Base-by-base conservation (phyloP, 2,329 filamentous ascomycete species). In the Elsinoe ampelina region DNA sequence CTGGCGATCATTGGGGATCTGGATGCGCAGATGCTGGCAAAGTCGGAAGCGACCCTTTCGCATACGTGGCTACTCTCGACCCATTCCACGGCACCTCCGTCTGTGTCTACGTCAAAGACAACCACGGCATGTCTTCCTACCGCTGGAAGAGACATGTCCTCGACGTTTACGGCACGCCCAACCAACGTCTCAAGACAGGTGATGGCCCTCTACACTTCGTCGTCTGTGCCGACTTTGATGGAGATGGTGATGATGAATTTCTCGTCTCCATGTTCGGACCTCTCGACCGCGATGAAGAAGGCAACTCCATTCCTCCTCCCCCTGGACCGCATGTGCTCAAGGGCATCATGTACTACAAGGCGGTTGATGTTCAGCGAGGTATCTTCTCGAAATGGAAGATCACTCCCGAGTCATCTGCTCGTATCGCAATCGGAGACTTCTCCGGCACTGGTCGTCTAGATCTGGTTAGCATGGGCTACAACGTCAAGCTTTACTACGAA, bases 401-500 rank as follows among this genome's bases (percentile, higher is more conserved):
- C 10, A 52, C 48, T 1, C 48, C 48, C 13, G 48, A 52, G 15
- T 52, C 48, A 2, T 52, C 48, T 19, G 52, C 39, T 17, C 52
- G 52, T 43, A 55, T 55, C 52, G 52, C 52, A 7, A 42, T 55
- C 30, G 52, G 52, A 19, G 52, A 55, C 34, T 45, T 55, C 13
- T 55, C 52, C 5, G 52, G 52, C 8, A 55, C 52, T 12, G 52
- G 52, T 15, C n/a, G 52, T 10, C 36, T 55, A 5, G 52, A 55
- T n/a, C 52, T 55, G 13, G 52, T 55, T 2, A 55, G 52, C 38
- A 55, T 55, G 52, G 52, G 52, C 35, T 55, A 55, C 38, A 55
- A 55, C 15, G 52, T 55, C 26, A 55, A 42, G 39, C 52, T 55
- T n/a, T 55, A 45, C 26, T 55, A 55, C 12, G 52, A 55, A 26